phyloP scores from a whole-genome alignment of 495 filamentous ascomycete species.

The Collariella sp. region DNA sequence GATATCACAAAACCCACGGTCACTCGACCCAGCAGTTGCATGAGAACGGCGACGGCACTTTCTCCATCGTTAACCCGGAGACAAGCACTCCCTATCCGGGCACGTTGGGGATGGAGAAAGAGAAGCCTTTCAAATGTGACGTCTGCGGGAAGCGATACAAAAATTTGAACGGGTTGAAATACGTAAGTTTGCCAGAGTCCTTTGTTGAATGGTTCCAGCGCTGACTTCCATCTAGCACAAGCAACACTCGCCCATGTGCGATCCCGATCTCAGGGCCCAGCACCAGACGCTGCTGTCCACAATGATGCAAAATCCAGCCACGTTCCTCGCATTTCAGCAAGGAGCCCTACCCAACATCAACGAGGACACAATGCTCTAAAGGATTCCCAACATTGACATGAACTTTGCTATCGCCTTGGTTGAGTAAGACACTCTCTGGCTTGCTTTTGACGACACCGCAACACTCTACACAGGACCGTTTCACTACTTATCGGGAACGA shows the following conservation, averaged over 20 bases:
- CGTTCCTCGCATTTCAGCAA: slow-evolving; percentile 25
- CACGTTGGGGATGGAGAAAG: slow-evolving; percentile 97
- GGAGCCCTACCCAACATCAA: slow-evolving; percentile 37
- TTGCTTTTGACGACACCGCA: not conserved
- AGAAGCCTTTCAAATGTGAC: slow-evolving; percentile 96
- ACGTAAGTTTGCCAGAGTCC: slow-evolving; percentile 38
- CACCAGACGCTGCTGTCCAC: slow-evolving; percentile 31
- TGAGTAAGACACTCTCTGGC: not conserved
- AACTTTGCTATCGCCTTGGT: not conserved
- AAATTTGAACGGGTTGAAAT: slow-evolving; percentile 94
- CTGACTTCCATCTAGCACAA: slow-evolving; percentile 49
- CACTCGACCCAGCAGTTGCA: slow-evolving; percentile 94
- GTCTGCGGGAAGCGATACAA: slow-evolving; percentile 98
- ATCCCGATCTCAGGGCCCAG: slow-evolving; percentile 34
- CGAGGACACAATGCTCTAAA: slow-evolving; percentile 40
- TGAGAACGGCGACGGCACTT: slow-evolving; percentile 92
- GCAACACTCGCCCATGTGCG: slow-evolving; percentile 69
- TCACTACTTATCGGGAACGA: not conserved
- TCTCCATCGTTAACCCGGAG: slow-evolving; percentile 95
- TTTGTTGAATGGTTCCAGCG: not conserved
- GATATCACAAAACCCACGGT: slow-evolving; percentile 75
- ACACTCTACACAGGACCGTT: not conserved
- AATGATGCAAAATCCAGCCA: slow-evolving; percentile 32
- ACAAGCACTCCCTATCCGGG: slow-evolving; percentile 90
- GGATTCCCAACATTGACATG: not conserved